phyloP scores from a whole-genome alignment of 208 protist species.

The Zelonia costaricensis region DNA sequence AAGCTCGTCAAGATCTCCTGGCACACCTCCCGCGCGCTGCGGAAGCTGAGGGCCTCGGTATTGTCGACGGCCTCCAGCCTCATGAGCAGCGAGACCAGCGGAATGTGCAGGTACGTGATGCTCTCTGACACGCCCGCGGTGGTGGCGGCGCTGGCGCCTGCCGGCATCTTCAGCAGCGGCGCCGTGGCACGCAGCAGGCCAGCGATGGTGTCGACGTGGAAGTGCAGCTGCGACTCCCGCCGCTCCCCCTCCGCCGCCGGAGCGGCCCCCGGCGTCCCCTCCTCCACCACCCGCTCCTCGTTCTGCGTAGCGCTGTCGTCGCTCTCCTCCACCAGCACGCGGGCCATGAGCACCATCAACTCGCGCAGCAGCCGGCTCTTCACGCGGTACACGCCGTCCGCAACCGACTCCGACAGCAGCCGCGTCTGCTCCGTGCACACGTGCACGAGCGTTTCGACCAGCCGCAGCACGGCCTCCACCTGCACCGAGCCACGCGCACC shows the following conservation, averaged over 20 bases:
- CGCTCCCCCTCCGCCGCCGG: not conserved
- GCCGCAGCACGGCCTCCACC: slow-evolving; percentile 38
- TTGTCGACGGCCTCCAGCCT: slow-evolving; percentile 67
- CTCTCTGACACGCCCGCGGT: slow-evolving; percentile 3
- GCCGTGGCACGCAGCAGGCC: slow-evolving; percentile 71
- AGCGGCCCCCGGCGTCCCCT: slow-evolving; percentile 1
- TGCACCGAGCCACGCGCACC: slow-evolving; percentile 24
- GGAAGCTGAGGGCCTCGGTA: slow-evolving; percentile 56
- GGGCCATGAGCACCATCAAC: slow-evolving; percentile 75
- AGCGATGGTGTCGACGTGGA: slow-evolving; percentile 63
- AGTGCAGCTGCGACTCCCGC: slow-evolving; percentile 31
- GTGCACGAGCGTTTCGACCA: slow-evolving; percentile 45
- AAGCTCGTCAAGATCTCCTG: slow-evolving; percentile 77
- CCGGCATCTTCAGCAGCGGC: slow-evolving; percentile 55
- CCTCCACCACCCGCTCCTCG: slow-evolving; percentile 9
- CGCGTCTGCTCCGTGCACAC: slow-evolving; percentile 59
- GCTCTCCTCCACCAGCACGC: slow-evolving; percentile 44
- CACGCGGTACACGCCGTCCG: slow-evolving; percentile 44
- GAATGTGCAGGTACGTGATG: slow-evolving; percentile 62
- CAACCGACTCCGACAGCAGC: slow-evolving; percentile 62
- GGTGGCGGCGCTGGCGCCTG: slow-evolving; percentile 2
- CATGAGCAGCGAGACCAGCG: slow-evolving; percentile 79
- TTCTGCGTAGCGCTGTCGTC: slow-evolving; percentile 10
- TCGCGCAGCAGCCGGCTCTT: slow-evolving; percentile 46
- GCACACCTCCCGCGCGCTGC: slow-evolving; percentile 77